Evolutionary conservation across 169 alveolate genomes (phyloP).

Genomic region (Cryptosporidium canis): DNA sequence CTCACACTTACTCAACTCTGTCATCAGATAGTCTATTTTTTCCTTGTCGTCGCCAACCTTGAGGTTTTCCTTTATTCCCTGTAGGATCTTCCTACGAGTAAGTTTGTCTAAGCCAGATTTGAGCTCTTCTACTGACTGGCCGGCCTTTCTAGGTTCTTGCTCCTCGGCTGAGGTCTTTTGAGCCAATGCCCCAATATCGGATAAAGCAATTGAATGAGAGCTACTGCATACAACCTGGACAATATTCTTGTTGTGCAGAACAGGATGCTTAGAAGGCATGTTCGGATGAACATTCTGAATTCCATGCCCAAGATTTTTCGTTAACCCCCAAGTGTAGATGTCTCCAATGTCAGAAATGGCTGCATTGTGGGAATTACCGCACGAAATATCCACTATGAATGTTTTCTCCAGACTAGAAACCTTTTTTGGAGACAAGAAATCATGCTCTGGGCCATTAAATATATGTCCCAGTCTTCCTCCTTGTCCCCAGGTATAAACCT

Average conservation of each 20-base stretch:
- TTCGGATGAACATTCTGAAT: conserved; percentile 31
- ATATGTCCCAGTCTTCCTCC: conserved; percentile 76
- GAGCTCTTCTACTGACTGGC: not conserved
- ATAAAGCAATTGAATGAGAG: conserved; percentile 53
- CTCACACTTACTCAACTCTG: conserved; percentile 22
- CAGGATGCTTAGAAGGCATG: conserved; percentile 60
- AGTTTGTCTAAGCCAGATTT: not conserved
- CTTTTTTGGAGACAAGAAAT: conserved; percentile 67
- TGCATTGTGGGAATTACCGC: conserved; percentile 74
- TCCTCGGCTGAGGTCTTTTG: not conserved
- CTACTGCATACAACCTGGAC: conserved; percentile 61
- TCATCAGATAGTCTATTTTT: conserved; percentile 21
- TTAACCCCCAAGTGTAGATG: conserved; percentile 62
- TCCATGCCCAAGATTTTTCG: conserved; percentile 63
- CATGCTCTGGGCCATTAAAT: conserved; percentile 70
- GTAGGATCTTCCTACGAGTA: not conserved
- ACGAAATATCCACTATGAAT: conserved; percentile 68
- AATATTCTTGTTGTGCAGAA: conserved; percentile 45
- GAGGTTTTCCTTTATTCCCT: conserved; percentile 16
- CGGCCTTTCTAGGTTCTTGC: not conserved
- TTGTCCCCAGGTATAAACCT: conserved; percentile 77
- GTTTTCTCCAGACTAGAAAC: conserved; percentile 39
- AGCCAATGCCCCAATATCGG: conserved; percentile 33
- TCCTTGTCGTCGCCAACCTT: not conserved
- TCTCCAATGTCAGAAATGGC: conserved; percentile 72